Percentiles rank a stretch among this genome's conserved stretches.
Evolutionary conservation across 495 filamentous ascomycete species (phyloP).

Genomic region (Tricharina praecox): DNA sequence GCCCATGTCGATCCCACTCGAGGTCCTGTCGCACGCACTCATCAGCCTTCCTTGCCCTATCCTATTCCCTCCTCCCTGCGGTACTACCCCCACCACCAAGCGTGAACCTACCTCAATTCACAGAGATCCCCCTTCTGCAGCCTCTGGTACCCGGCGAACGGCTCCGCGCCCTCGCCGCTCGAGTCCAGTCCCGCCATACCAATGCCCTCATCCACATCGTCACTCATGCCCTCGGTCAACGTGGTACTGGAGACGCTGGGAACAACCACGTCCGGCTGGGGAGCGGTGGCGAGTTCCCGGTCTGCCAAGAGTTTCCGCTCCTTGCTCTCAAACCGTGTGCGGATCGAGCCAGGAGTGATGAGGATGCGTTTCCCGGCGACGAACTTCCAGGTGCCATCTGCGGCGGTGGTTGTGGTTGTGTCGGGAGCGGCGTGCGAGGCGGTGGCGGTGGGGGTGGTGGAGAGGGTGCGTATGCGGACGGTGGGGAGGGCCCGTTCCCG

Average conservation of each 20-base stretch:
- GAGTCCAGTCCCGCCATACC: not conserved
- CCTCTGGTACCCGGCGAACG: not conserved
- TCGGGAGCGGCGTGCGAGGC: too few species aligned
- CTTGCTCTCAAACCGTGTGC: not conserved
- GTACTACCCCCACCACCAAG: not conserved
- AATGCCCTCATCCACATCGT: conserved; percentile 2
- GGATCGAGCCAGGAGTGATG: not conserved
- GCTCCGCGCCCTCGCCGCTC: not conserved
- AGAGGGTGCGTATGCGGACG: too few species aligned
- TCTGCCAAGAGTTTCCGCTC: not conserved
- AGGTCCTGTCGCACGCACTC: not conserved
- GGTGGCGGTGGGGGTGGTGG: too few species aligned
- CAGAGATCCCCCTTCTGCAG: conserved; percentile 20
- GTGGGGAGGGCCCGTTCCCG: too few species aligned
- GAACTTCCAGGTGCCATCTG: not conserved
- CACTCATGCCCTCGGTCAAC: not conserved
- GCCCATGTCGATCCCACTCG: conserved; percentile 5
- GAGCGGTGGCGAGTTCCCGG: not conserved
- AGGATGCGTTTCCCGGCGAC: not conserved
- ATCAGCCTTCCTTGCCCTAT: not conserved
- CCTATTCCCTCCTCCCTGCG: not conserved
- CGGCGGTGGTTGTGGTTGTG: not conserved
- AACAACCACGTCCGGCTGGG: not conserved
- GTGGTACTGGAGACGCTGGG: not conserved
- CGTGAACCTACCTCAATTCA: conserved; percentile 20